Base-by-base conservation (phyloP, 2,329 filamentous ascomycete species). In the Phaeosphaeriaceae sp. region DNA sequence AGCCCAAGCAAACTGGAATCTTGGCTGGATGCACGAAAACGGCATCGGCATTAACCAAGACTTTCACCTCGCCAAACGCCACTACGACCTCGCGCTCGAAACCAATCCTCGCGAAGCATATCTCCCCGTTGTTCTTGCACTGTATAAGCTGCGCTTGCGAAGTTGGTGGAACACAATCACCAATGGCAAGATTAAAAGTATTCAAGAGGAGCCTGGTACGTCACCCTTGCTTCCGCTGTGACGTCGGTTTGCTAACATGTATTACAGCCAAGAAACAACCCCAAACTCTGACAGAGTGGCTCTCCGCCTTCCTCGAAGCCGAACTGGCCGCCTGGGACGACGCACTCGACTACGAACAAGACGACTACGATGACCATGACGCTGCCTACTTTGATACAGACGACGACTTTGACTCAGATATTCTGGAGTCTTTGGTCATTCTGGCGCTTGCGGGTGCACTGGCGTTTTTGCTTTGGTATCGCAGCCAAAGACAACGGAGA, bases 11-110 rank as follows among this genome's bases (percentile, higher is more conserved):
- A 87, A 97, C 56, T 99, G 93, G 86, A 98, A 99, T 70, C 83
- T 99, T 15, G 96, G 95, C 5, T 99, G 95, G 95, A 98, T 99
- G 94, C 93, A 99, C 72, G 95, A 99, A 79, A 97, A 98, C 71
- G 95, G 95, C 7, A 84, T 98, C 50, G 92, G 93, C 1, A 86
- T 98, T 20, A 90, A 91, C 54, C 95, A 99, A 75, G 95, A 99
- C 74, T 99, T 96, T 76, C 95, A 99, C 73, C 88, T 99, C 56
- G 95, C 96, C 1, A 99, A 99, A 79, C 85, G 95, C 53, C 97
- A 93, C 78, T 99, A 99, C 73, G 95, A 99, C 70, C 86, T 95
- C 60, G 94, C 95, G 1, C 81, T 97, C 27, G 92, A 93, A 71
- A 93, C 94, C 0, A 99, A 97, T 69, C 85, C 72, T 10, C 67